Percentiles rank a stretch among this genome's conserved stretches.
phyloP scores from a whole-genome alignment of 148 eudicot species.

The Arbutus unedo region DNA sequence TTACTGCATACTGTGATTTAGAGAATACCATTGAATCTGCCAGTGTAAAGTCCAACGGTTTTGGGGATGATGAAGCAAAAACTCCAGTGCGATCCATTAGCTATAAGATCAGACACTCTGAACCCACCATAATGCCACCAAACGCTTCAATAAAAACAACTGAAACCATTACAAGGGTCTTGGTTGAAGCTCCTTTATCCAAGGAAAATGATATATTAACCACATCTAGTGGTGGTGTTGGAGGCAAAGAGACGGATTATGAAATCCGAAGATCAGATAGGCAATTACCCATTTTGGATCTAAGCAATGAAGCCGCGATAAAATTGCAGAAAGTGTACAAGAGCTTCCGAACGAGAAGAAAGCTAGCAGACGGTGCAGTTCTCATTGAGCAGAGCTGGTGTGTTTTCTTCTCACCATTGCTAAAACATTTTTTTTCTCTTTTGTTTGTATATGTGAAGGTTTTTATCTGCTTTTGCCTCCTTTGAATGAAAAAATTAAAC shows the following conservation, averaged over 20 bases:
- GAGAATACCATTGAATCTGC: constrained; percentile 58
- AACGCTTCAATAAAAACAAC: constrained; percentile 29
- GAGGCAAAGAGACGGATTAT: constrained; percentile 7
- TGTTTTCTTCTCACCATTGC: background rate
- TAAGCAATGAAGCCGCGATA: constrained; percentile 61
- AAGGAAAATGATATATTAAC: constrained; percentile 15
- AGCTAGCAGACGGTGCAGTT: constrained; percentile 98
- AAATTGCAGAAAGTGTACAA: constrained; percentile 97
- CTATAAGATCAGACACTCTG: constrained; percentile 41
- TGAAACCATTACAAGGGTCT: constrained; percentile 33
- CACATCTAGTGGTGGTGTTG: constrained; percentile 12
- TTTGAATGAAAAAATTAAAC: background rate
- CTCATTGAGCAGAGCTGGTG: constrained; percentile 94
- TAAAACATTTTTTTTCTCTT: background rate
- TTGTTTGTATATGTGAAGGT: background rate
- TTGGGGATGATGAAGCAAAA: constrained; percentile 46
- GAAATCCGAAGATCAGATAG: constrained; percentile 22
- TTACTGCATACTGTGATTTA: constrained; percentile 37
- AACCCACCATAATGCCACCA: constrained; percentile 39
- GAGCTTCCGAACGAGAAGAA: constrained; percentile 88
- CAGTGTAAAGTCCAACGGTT: constrained; percentile 43
- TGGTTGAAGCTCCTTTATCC: constrained; percentile 19
- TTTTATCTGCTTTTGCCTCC: background rate
- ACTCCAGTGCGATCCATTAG: constrained; percentile 46
- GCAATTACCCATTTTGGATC: constrained; percentile 22